Conservation (phyloP, 768 basidiomycete genomes). For the Strobilomyces echinocephalus region DNA sequence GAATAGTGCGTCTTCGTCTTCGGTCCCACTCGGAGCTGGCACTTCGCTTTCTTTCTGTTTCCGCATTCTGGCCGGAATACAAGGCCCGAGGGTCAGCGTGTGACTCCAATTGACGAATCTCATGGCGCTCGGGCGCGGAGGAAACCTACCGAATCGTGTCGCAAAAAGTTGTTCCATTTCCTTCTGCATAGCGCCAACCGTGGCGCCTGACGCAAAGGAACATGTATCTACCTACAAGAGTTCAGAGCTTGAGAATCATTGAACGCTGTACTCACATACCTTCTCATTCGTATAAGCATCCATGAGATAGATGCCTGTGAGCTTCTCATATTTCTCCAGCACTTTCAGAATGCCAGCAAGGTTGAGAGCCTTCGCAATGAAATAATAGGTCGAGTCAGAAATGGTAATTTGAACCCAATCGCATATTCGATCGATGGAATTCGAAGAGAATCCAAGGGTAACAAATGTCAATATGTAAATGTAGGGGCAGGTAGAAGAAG, state of each 20-base stretch:
- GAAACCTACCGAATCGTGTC: slow-evolving; percentile 60
- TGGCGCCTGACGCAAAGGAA: slow-evolving; percentile 59
- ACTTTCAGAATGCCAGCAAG: slow-evolving; percentile 85
- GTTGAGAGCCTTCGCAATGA: slow-evolving; percentile 61
- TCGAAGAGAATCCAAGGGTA: neutral
- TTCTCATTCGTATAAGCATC: slow-evolving; percentile 78
- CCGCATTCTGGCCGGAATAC: slow-evolving; percentile 49
- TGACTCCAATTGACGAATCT: neutral
- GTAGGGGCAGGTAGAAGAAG: neutral
- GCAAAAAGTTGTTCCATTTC: slow-evolving; percentile 78
- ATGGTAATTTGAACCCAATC: neutral
- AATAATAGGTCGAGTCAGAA: neutral
- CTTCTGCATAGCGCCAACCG: slow-evolving; percentile 61
- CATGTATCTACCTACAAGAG: slow-evolving; percentile 58
- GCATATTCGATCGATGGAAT: neutral
- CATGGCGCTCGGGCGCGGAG: neutral
- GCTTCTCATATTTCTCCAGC: slow-evolving; percentile 81
- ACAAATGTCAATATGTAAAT: neutral
- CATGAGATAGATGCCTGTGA: slow-evolving; percentile 66
- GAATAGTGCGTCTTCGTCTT: slow-evolving; percentile 57
- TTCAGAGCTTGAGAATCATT: neutral
- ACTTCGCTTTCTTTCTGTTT: slow-evolving; percentile 72
- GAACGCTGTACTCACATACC: slow-evolving; percentile 33
- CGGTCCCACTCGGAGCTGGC: slow-evolving; percentile 52
- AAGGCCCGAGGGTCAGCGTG: neutral